Base-by-base conservation (phyloP, 2,329 filamentous ascomycete species). In the Phialophora verrucosa region DNA sequence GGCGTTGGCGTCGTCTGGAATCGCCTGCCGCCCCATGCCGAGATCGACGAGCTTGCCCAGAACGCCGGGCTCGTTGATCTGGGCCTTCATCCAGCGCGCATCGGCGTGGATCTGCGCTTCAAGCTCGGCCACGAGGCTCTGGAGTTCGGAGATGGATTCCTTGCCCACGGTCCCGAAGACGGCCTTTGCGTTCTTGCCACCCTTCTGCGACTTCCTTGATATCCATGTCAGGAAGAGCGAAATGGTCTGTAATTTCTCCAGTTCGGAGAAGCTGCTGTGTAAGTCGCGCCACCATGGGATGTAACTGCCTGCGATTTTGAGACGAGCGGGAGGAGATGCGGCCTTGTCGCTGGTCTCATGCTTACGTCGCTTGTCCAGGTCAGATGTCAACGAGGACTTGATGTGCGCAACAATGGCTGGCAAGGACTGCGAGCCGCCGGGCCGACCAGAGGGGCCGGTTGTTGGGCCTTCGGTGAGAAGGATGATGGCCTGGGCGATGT, bases 171-270 rank as follows among this genome's bases (percentile, higher is more conserved):
- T 25, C 7, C 35, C 51, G 23, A 35, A 27, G 51, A 44, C 11
- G 14, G 59, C 31, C 61, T 69, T 68, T 1, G 51, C 44, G 35
- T 12, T 31, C 17, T 55, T 56, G 38, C 69, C 70, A 12, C 31
- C 44, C 44, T 38, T 29, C 29, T 64, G 59, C 4, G 59, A 38
- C 44, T 66, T 69, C 60, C 63, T 67, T 23, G 57, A 35, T 25
- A 67, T 25, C n/a, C 66, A 42, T 12, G 60, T 55, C n/a, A 75
- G 60, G 35, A 81, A 72, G 47, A 76, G 74, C 7, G 74, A 76
- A 23, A 79, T 57, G 4, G 77, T 77, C 67, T 80, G 80, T 35
- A 81, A 66, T 1, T 78, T 77, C 62, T 82, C 80, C 20, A 82
- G 74, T 17, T 77, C 70, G 14, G 74, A 75, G 66, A 79, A 76